Conservation (phyloP, 1,284 basidiomycete genomes). For the Neolentinus lepideus region DNA sequence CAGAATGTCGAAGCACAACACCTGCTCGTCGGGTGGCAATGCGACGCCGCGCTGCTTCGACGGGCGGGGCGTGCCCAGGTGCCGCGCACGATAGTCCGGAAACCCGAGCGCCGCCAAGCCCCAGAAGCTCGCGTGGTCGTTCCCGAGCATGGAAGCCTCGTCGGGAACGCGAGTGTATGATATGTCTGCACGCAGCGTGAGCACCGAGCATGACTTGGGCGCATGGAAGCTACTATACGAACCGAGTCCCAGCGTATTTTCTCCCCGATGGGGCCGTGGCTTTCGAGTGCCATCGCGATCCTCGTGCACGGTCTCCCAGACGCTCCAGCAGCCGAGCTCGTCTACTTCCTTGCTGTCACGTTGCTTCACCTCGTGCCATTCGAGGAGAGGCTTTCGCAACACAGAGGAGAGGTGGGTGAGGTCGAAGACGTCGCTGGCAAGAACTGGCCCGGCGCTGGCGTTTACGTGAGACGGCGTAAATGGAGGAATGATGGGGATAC, state of each 20-base stretch:
- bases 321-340: conserved; percentile 50
- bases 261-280: conserved; percentile 22
- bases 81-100: conserved; percentile 21
- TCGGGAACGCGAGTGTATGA: conserved; percentile 28
- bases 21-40: conserved; percentile 40
- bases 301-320: conserved; percentile 28
- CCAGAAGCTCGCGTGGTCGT: conserved; percentile 30
- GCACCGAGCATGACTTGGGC: not conserved
- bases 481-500: conserved; percentile 33
- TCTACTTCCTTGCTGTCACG: conserved; percentile 31
- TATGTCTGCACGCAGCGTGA: conserved; percentile 19
- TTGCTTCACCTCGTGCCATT: conserved; percentile 51
- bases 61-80: conserved; percentile 16
- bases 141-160: conserved; percentile 16
- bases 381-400: conserved; percentile 37
- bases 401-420: conserved; percentile 35
- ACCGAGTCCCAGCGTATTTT: conserved; percentile 25
- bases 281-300: conserved; percentile 26
- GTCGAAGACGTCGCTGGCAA: conserved; percentile 48
- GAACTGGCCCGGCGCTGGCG: conserved; percentile 29
- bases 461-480: conserved; percentile 38
- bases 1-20: conserved; percentile 45
- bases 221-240: conserved; percentile 7
- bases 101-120: conserved; percentile 32
- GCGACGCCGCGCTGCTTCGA: conserved; percentile 16